phyloP scores from a whole-genome alignment of 2,329 filamentous ascomycete genomes.

The Arthrobotrys megalospora region DNA sequence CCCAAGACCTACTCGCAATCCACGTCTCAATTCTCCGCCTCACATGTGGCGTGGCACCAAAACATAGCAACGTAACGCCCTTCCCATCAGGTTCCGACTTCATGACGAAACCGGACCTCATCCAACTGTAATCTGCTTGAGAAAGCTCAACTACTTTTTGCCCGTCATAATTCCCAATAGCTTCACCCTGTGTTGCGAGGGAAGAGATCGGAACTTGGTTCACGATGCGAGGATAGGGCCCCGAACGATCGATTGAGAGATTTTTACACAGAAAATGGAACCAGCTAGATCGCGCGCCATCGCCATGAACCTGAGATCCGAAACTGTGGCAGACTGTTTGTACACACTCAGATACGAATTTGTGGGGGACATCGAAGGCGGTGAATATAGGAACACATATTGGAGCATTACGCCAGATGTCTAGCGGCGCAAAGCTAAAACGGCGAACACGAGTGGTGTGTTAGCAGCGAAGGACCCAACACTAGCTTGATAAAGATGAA shows the following conservation, averaged over 20 bases:
- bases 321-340: conserved; percentile 67
- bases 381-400: conserved; percentile 64
- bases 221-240: conserved; percentile 1
- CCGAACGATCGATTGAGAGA: conserved; percentile 61
- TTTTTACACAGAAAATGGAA: conserved; percentile 67
- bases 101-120: conserved; percentile 61
- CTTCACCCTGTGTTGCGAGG: not conserved
- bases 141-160: conserved; percentile 10
- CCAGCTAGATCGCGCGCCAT: conserved; percentile 63
- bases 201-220: conserved; percentile 9
- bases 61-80: conserved; percentile 60
- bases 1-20: conserved; percentile 22
- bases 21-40: conserved; percentile 29
- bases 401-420: conserved; percentile 62
- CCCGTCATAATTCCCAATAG: not conserved
- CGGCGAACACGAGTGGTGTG: not conserved
- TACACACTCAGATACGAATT: conserved; percentile 66
- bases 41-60: conserved; percentile 43
- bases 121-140: conserved; percentile 58
- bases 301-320: conserved; percentile 63
- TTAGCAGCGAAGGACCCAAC: not conserved
- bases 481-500: not conserved
- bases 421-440: conserved; percentile 65
- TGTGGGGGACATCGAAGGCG: conserved; percentile 65
- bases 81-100: conserved; percentile 19